Evolutionary conservation across 345 rosid genomes (phyloP).

Genomic region (Gossypium thurberi): DNA sequence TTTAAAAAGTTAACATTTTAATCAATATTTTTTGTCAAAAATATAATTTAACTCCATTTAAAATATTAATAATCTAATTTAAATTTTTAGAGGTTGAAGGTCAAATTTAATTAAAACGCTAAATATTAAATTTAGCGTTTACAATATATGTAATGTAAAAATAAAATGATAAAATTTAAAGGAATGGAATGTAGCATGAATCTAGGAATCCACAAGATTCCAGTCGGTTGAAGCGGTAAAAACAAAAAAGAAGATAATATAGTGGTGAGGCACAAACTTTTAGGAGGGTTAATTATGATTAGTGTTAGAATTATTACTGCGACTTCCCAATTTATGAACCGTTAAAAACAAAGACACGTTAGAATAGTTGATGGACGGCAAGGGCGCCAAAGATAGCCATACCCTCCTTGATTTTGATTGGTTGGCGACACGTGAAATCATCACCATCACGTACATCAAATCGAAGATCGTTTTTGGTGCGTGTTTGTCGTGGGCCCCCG

Average conservation of each 20-base stretch:
- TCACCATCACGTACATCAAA: background rate
- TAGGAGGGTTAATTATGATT: background rate
- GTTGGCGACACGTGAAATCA: constrained; percentile 3
- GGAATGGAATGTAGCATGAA: too few relatives aligned
- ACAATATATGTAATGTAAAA: too few relatives aligned
- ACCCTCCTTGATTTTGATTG: background rate
- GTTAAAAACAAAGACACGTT: background rate
- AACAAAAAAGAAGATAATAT: background rate
- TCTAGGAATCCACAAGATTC: background rate
- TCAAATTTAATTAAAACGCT: too few relatives aligned
- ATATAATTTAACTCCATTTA: too few relatives aligned
- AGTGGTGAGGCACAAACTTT: background rate
- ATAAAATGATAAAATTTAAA: too few relatives aligned
- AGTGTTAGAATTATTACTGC: background rate
- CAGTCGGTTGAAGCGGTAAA: background rate
- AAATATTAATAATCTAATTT: too few relatives aligned
- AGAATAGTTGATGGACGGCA: background rate
- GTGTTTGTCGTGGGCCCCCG: background rate
- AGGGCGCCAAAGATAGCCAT: background rate
- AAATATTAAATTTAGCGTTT: too few relatives aligned
- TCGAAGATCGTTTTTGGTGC: background rate
- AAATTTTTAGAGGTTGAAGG: too few relatives aligned
- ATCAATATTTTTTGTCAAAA: too few relatives aligned
- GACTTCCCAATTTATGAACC: background rate
- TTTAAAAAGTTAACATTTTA: too few relatives aligned